These are phyloP conservation scores for Ormosia semicastrata DNA, from an alignment of 306 rosid genomes.

Conservation along the genomic window DNA sequence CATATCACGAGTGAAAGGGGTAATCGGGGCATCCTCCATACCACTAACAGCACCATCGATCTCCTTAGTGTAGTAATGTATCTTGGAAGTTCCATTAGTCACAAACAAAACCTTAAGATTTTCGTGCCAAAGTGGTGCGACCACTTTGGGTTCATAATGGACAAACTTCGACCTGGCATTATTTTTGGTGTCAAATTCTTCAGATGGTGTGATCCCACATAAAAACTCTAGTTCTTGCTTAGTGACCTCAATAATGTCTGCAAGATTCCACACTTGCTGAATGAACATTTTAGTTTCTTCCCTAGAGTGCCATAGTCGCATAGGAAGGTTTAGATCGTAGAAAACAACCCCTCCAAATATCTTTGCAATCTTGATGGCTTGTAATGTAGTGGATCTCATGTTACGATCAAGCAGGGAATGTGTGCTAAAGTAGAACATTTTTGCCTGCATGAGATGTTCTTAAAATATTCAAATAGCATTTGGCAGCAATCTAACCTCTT, in stretches of 20 bases:
- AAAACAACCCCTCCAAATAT: slow-evolving; percentile 79
- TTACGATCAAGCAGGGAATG: slow-evolving; percentile 86
- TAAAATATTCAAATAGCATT: background rate
- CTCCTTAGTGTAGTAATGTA: slow-evolving; percentile 86
- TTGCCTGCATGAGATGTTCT: slow-evolving; percentile 66
- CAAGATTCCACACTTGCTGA: slow-evolving; percentile 78
- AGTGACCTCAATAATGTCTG: slow-evolving; percentile 89
- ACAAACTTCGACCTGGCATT: slow-evolving; percentile 75
- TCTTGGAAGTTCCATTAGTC: slow-evolving; percentile 95
- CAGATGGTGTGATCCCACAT: slow-evolving; percentile 75
- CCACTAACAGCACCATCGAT: slow-evolving; percentile 72
- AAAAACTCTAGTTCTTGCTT: slow-evolving; percentile 95
- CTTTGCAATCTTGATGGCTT: slow-evolving; percentile 74
- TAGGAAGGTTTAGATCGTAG: slow-evolving; percentile 86
- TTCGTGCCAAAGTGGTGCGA: slow-evolving; percentile 79
- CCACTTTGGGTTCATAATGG: slow-evolving; percentile 67
- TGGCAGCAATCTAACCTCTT: slow-evolving; percentile 4
- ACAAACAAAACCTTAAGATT: slow-evolving; percentile 88
- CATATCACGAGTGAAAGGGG: slow-evolving; percentile 81
- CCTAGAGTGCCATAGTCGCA: slow-evolving; percentile 81
- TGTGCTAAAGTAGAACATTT: slow-evolving; percentile 88
- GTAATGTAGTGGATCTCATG: slow-evolving; percentile 82
- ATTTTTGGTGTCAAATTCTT: slow-evolving; percentile 85
- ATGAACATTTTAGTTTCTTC: slow-evolving; percentile 78
- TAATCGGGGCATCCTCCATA: slow-evolving; percentile 85